Evolutionary conservation across 768 basidiomycete genomes (phyloP), one percentile per base, ranked within the genome.

Genomic region (Hydnomerulius pinastri): DNA sequence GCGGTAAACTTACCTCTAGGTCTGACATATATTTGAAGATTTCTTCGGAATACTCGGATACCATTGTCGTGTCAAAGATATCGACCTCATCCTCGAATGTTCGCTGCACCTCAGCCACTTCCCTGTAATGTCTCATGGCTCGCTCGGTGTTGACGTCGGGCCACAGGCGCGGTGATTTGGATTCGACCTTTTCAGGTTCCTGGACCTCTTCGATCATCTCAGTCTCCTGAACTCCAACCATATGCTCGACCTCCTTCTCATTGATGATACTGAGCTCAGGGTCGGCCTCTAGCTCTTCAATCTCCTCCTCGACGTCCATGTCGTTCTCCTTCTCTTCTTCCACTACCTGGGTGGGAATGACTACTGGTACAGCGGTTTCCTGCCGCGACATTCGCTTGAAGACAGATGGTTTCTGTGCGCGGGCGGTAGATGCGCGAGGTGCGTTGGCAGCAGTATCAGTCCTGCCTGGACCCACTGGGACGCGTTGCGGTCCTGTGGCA

Each of bases 41-140:
- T 50, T 99, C 96, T 12, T 98, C 93, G n/a, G 93, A 80, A 64
- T 99, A 99, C 69, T 99, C 97, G 15, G 95, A 92, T 35, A 97
- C 96, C 95, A 99, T 96, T 1, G 91, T 90, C 36, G 89, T 87
- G 45, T 83, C 76, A 68, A 85, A 78, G 30, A 81, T 73, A 44
- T 91, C 89, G 35, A 82, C 70, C 54, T 96, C 87, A 49, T 85
- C 85, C 32, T 87, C 80, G 67, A 83, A 86, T 30, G 68, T 70
- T 41, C 66, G 67, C 46, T 84, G 83, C 51, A 99, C 74, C 23
- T 78, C 75, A 17, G 83, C 74, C 24, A 98, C 72, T 63, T 90
- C 77, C 47, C 72, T 75, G 66, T 79, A 70, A 60, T 84, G 86
- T 56, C 73, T 75, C 48, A 76, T 63, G 8, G 79, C 81, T 51